These are phyloP conservation scores for Neospermospora avenae DNA, from an alignment of 2,329 filamentous ascomycete species.

Conservation along the genomic window DNA sequence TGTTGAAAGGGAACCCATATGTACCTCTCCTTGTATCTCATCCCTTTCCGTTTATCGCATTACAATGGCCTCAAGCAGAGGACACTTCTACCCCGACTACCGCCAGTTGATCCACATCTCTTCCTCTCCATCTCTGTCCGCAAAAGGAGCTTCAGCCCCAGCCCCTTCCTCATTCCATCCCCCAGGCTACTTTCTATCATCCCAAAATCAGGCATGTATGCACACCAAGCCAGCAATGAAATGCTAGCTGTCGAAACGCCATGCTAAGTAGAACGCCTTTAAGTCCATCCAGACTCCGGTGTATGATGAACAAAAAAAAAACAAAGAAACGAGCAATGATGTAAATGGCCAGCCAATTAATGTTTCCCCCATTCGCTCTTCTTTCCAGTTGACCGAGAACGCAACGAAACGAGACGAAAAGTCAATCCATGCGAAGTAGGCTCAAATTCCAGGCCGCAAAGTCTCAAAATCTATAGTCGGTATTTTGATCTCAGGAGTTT, in stretches of 20 bases:
- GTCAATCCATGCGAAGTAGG: neutral
- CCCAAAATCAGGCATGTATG: neutral
- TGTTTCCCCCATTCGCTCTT: neutral
- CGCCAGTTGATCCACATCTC: neutral
- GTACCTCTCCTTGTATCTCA: neutral
- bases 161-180: neutral
- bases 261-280: slow-evolving; percentile 11
- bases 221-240: neutral
- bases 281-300: neutral
- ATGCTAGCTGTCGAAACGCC: slow-evolving; percentile 4
- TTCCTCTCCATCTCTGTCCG: neutral
- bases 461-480: neutral
- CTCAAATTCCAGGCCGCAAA: neutral
- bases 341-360: slow-evolving; percentile 7
- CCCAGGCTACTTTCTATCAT: neutral
- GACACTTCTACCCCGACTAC: too few species aligned
- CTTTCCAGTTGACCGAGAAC: neutral
- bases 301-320: neutral
- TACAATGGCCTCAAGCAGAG: too few species aligned
- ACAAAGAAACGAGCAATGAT: slow-evolving; percentile 1
- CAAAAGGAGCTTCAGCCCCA: neutral
- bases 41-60: too few species aligned
- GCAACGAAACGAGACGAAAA: neutral
- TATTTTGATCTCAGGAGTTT: neutral
- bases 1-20: neutral